Evolutionary conservation across 805 yeast genomes (phyloP), one percentile per base, ranked within the genome.

Genomic region (Cyberlindnera euphorbiiphila): DNA sequence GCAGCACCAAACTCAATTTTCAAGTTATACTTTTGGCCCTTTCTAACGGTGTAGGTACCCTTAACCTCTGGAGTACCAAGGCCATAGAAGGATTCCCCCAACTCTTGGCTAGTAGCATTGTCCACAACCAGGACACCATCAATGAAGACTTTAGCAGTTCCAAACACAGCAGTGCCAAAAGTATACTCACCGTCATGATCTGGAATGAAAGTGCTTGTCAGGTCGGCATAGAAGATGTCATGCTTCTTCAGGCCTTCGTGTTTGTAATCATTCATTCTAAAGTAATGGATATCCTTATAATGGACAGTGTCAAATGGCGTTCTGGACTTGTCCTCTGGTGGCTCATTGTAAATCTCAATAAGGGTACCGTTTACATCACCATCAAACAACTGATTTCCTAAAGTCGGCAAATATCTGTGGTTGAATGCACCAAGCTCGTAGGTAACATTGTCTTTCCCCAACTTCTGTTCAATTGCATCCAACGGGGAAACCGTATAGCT

Each of bases 71-170:
- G 50, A 8, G 83, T 67, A 19, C 80, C 82, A 48, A 58, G 51
- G 6, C 75, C 77, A 54, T 71, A 74, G 59, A 73, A 76, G 1
- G 69, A 65, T 16, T 61, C 62, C n/a, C 81, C 83, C 12, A 47
- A 51, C 3, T 38, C 54, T 56, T 78, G 83, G n/a, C 62, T 50
- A 21, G 75, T 70, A 40, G 62, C 64, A 53, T 77, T 76, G 53
- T 78, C 81, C 31, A 74, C 66, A 15, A 78, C 59, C 42, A 75
- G 55, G 45, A 66, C 49, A 37, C 56, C 79, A 50, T 78, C 70
- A 34, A 78, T 54, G 49, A 62, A 78, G 13, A 78, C 41, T 47
- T 66, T 66, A 13, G 76, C 81, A 26, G 80, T 72, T 9, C 84
- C 84, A 34, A 61, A 54, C 15, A 70, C 71, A 9, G 73, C 59